Conservation (phyloP, 768 basidiomycete genomes). For the Phaeolepiota aurea region DNA sequence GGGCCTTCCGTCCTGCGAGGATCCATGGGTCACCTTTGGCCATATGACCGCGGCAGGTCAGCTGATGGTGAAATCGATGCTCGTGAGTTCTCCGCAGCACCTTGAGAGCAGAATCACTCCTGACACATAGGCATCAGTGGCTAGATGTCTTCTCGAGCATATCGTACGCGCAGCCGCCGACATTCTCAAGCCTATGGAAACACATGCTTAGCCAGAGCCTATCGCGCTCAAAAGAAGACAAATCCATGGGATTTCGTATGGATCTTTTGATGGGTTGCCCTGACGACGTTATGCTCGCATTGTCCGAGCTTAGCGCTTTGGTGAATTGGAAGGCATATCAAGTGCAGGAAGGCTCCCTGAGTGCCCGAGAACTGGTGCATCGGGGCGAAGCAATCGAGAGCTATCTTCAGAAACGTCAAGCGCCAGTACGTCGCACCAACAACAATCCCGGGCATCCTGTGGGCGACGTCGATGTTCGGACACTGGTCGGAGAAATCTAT, state of each 20-base stretch:
- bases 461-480: constrained; percentile 27
- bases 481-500: constrained; percentile 47
- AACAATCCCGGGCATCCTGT: constrained; percentile 19
- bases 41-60: constrained; percentile 45
- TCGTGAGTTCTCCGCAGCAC: constrained; percentile 51
- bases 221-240: constrained; percentile 32
- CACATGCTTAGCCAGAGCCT: constrained; percentile 48
- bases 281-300: constrained; percentile 67
- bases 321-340: constrained; percentile 70
- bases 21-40: constrained; percentile 51
- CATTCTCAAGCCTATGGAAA: constrained; percentile 58
- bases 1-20: constrained; percentile 53
- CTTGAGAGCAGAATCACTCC: constrained; percentile 2
- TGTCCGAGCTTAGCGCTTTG: constrained; percentile 67
- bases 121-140: constrained; percentile 42
- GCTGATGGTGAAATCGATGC: constrained; percentile 58
- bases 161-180: constrained; percentile 52
- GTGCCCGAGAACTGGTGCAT: constrained; percentile 65
- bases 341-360: constrained; percentile 55
- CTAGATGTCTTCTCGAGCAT: constrained; percentile 69
- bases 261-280: constrained; percentile 70
- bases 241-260: constrained; percentile 45
- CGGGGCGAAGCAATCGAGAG: constrained; percentile 69
- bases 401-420: constrained; percentile 40
- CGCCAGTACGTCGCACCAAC: constrained; percentile 23